Base-by-base conservation (phyloP, 768 basidiomycete species). In the Fomitopsis pulvina region DNA sequence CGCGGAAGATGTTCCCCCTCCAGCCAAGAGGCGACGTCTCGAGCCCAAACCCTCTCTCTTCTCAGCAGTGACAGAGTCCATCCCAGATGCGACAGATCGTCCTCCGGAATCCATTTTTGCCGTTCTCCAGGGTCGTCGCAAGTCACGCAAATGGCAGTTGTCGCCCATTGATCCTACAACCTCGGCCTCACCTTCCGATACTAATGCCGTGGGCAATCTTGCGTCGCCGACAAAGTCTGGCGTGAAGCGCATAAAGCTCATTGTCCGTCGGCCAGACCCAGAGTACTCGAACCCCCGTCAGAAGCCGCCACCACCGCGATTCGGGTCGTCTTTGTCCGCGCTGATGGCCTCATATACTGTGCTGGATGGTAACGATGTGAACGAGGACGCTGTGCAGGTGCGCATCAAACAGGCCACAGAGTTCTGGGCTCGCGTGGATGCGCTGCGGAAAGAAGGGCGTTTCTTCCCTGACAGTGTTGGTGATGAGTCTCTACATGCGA, bases 231-330 rank as follows among this genome's bases (percentile, higher is more conserved):
- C 59, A 14, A 60, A 57, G 16, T 63, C 64, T n/a, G 67, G 68
- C 26, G 73, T 88, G 50, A 81, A 77, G 61, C 80, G 87, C 46
- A 72, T 89, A 42, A 79, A 75, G 57, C 71, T 86, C 50, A 75
- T 87, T 41, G 83, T 91, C 12, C 77, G 83, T 32, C 70, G 70
- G 11, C 87, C 87, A 6, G 74, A 76, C 1, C 80, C 79, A 2
- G 60, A 68, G 1, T 69, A 81, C 38, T 79, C 89, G 11, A 77
- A 84, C 63, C 91, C 86, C 0, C 62, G 61, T 11, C 92, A 96
- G 60, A 71, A 71, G 10, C 85, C 88, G 1, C 71, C 76, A 0
- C 66, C 68, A 0, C 68, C 81, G 0, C 69, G 69, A 41, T 75
- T 77, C 57, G 72, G 72, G 12, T 70, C 72, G 0, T 85, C 86